Evolutionary conservation across 2,329 filamentous ascomycete species (phyloP).

Genomic region (Monascus ruber): DNA sequence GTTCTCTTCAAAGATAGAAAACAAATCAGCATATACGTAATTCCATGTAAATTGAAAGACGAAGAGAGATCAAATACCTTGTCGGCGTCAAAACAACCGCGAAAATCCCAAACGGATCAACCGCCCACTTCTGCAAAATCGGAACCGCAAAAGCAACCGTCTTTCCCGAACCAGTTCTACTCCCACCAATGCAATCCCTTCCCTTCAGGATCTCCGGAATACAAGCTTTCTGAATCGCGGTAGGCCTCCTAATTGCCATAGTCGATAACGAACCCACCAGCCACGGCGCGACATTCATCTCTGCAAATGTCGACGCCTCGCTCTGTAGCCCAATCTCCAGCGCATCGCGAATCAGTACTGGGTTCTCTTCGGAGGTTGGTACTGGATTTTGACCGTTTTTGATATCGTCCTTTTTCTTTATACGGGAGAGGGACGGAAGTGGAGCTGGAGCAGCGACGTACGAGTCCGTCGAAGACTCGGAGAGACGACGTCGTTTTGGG

Average conservation of each 20-base stretch:
- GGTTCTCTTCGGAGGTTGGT: constrained; percentile 17
- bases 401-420: constrained; percentile 26
- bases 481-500: constrained; percentile 29
- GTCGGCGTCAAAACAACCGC: constrained; percentile 83
- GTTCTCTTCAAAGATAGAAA: constrained; percentile 49
- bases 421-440: constrained; percentile 29
- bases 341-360: constrained; percentile 29
- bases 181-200: constrained; percentile 88
- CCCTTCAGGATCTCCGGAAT: constrained; percentile 89
- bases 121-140: constrained; percentile 84
- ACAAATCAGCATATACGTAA: constrained; percentile 1
- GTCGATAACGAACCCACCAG: constrained; percentile 65
- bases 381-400: constrained; percentile 8
- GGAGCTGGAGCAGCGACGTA: constrained; percentile 20
- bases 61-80: constrained; percentile 36
- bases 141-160: constrained; percentile 92
- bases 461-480: constrained; percentile 24
- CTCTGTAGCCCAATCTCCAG: constrained; percentile 33
- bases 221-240: constrained; percentile 81
- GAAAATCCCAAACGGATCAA: constrained; percentile 86
- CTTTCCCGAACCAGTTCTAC: constrained; percentile 91
- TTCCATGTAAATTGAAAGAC: constrained; percentile 3
- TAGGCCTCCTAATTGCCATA: constrained; percentile 78
- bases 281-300: constrained; percentile 70
- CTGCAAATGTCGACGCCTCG: constrained; percentile 51